Base-by-base conservation (phyloP, 1,284 basidiomycete species). In the Ceratobasidium sp. region DNA sequence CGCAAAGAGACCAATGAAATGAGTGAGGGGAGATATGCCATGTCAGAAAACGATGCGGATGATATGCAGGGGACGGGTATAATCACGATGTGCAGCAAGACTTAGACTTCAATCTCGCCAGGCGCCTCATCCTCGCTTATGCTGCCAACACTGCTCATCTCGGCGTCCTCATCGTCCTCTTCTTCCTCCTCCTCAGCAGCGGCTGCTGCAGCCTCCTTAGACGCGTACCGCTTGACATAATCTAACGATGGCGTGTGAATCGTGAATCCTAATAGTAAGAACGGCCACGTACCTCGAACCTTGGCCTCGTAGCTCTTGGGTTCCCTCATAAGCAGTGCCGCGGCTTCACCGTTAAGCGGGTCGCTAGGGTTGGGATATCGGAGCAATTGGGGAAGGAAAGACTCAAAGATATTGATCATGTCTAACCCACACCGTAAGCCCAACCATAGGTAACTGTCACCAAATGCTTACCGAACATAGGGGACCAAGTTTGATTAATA, bases 401-500 rank as follows among this genome's bases (percentile, higher is more conserved):
- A 92, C 82, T 99, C 98, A 80, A 99, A 99, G 79, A 99, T 98
- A 82, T 99, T 99, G 85, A 98, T 95, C 91, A 98, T 96, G 84
- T 98, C 97, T 96, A 79, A 39, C 31, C 27, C 19, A 31, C 34
- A 51, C n/a, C 39, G 48, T 48, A 6, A 73, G 72, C 69, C 43
- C 78, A 73, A 19, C 41, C 46, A 27, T 29, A 53, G 62, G 66
- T 64, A 69, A 78, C 58, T 75, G 53, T 59, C 58, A 49, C 49
- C 27, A 29, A 31, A 11, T 29, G 79, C 87, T 76, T 81, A 95
- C 95, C 95, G 81, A 97, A 98, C 96, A 98, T 98, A 1, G 96
- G 96, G 41, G 96, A 98, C 96, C 96, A 98, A n/a, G 96, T 98
- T 84, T 97, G 95, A 82, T 98, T 98, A 82, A 98, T 98, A 41